Conservation (phyloP, 176 grass and related monocot species). For the Cenchrus fungigraminus region DNA sequence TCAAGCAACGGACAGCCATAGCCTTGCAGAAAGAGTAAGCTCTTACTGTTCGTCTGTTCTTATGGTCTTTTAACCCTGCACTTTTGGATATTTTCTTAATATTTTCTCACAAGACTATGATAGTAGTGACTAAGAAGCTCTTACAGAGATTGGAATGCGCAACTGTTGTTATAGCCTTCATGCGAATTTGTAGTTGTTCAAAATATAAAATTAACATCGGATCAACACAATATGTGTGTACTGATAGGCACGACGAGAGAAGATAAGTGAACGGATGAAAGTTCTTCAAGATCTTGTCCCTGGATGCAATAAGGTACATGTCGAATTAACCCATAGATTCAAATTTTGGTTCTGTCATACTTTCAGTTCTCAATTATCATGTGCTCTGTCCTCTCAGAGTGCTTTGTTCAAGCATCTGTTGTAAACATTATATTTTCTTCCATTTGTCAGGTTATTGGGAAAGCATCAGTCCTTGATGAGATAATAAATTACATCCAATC, state of each 20-base stretch:
- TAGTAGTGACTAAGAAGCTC: neutral
- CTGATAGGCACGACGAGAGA: constrained; percentile 73
- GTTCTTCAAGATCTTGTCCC: constrained; percentile 86
- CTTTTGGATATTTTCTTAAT: neutral
- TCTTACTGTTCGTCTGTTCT: neutral
- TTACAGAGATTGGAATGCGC: neutral
- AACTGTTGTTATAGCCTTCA: constrained; percentile 3
- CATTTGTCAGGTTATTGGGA: constrained; percentile 72
- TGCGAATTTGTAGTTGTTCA: neutral
- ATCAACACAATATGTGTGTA: constrained; percentile 35
- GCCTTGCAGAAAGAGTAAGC: constrained; percentile 85
- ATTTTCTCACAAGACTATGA: neutral
- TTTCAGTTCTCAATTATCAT: neutral
- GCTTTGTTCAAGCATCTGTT: constrained; percentile 21
- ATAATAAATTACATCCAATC: constrained; percentile 93
- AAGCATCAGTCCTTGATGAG: constrained; percentile 86
- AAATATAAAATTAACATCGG: neutral
- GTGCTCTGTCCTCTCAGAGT: neutral
- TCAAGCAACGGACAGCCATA: constrained; percentile 87
- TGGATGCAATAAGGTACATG: constrained; percentile 78
- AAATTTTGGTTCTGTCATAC: neutral
- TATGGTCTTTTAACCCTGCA: neutral
- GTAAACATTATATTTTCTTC: neutral
- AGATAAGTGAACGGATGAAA: constrained; percentile 89
- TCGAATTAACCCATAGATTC: constrained; percentile 1